Conservation (phyloP, 805 yeast genomes). For the Candida maris region DNA sequence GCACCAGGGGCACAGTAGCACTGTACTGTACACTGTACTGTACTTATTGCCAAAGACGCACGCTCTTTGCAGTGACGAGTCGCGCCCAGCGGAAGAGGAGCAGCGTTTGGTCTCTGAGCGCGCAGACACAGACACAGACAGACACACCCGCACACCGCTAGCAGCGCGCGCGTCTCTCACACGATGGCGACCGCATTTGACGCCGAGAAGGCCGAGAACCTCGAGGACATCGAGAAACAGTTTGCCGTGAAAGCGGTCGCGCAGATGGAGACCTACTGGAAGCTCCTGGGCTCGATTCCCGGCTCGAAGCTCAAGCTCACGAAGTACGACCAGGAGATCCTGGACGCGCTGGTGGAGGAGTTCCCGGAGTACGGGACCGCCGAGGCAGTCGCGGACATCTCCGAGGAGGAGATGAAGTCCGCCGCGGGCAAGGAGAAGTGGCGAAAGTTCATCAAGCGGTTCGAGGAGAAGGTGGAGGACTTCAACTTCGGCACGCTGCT, state of each 20-base stretch:
- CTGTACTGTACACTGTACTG: too few relatives aligned
- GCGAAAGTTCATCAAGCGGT: conserved; percentile 81
- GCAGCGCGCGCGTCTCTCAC: too few relatives aligned
- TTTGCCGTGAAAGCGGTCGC: conserved; percentile 96
- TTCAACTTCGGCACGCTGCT: conserved; percentile 93
- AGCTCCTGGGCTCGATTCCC: conserved; percentile 62
- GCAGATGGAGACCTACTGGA: conserved; percentile 95
- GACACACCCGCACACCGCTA: too few relatives aligned
- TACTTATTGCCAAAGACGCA: too few relatives aligned
- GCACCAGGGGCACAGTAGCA: too few relatives aligned
- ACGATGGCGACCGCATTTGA: conserved; percentile 19
- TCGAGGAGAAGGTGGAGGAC: conserved; percentile 79
- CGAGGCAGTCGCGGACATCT: conserved; percentile 50
- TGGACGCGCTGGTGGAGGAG: conserved; percentile 51
- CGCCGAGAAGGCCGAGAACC: conserved; percentile 90
- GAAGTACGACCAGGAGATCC: conserved; percentile 67
- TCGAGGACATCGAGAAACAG: conserved; percentile 94
- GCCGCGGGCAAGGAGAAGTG: conserved; percentile 79
- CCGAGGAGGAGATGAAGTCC: conserved; percentile 81
- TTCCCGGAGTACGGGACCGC: conserved; percentile 87
- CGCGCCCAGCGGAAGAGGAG: too few relatives aligned
- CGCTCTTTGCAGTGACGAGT: too few relatives aligned
- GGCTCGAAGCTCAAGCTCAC: conserved; percentile 80
- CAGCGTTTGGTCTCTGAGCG: too few relatives aligned
- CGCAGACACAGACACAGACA: too few relatives aligned